Conservation (phyloP, 2,329 filamentous ascomycete species). For the Colletotrichum simmondsii region DNA sequence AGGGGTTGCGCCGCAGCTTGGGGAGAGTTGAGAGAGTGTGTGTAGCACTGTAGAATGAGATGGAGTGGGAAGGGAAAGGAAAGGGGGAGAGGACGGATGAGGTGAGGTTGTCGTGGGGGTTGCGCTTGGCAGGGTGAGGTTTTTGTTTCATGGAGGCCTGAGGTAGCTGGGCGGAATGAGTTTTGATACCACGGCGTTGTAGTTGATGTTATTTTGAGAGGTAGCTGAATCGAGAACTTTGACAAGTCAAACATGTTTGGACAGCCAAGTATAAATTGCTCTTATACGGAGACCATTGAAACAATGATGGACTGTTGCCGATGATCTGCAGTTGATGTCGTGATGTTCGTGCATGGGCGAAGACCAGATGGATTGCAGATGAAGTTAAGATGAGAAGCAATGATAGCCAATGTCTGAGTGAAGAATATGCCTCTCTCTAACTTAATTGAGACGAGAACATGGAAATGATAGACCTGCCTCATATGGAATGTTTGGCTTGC, state of each 20-base stretch:
- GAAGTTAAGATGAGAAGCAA: background rate
- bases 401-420: background rate
- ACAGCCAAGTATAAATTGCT: background rate
- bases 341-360: background rate
- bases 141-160: background rate
- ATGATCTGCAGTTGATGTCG: background rate
- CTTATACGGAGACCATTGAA: background rate
- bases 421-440: background rate
- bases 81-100: background rate
- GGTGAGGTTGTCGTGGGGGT: background rate
- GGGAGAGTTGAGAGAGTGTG: too few species aligned
- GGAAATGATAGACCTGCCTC: background rate
- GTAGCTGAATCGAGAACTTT: background rate
- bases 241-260: background rate
- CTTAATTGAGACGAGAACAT: background rate
- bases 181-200: slow-evolving; percentile 4
- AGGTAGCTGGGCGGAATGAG: background rate
- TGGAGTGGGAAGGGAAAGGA: too few species aligned
- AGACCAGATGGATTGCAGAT: background rate
- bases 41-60: background rate
- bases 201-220: background rate
- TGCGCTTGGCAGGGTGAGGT: background rate
- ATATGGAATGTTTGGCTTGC: background rate
- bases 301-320: background rate
- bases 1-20: slow-evolving; percentile 32